These are phyloP conservation scores for Sisymbrium altissimum DNA, from an alignment of 345 rosid genomes.

Conservation along the genomic window DNA sequence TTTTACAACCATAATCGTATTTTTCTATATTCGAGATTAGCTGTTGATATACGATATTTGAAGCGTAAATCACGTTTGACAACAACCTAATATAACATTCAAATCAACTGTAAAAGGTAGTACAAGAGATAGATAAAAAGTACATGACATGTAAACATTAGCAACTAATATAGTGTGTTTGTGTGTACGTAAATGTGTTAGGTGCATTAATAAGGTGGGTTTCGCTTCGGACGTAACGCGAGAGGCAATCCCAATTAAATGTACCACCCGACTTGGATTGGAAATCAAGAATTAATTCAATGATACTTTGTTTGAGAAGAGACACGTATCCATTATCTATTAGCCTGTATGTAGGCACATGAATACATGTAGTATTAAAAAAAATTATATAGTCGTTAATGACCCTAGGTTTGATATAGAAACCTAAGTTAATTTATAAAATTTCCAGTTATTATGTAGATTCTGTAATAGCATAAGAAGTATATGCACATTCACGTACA, in stretches of 20 bases:
- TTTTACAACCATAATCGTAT: too few relatives aligned
- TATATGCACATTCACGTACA: too few relatives aligned
- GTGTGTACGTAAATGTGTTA: neutral
- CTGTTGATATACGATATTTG: too few relatives aligned
- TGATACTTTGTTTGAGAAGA: neutral
- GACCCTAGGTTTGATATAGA: too few relatives aligned
- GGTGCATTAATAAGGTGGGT: constrained; percentile 1
- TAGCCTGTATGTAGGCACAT: neutral
- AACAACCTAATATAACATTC: neutral
- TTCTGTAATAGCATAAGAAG: too few relatives aligned
- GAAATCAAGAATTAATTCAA: constrained; percentile 7
- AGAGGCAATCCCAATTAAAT: neutral
- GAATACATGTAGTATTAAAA: neutral
- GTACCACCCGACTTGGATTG: constrained; percentile 22
- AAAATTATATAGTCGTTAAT: too few relatives aligned
- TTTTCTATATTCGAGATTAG: too few relatives aligned
- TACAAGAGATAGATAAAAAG: neutral
- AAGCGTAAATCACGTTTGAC: neutral
- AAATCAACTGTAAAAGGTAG: neutral
- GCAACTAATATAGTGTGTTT: neutral
- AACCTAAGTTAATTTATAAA: too few relatives aligned
- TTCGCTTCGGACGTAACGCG: constrained; percentile 15
- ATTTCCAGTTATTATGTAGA: too few relatives aligned
- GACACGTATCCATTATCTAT: constrained; percentile 8
- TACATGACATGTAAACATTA: neutral